Evolutionary conservation across 2,329 filamentous ascomycete genomes (phyloP).

Genomic region (Lasiodiplodia gonubiensis): DNA sequence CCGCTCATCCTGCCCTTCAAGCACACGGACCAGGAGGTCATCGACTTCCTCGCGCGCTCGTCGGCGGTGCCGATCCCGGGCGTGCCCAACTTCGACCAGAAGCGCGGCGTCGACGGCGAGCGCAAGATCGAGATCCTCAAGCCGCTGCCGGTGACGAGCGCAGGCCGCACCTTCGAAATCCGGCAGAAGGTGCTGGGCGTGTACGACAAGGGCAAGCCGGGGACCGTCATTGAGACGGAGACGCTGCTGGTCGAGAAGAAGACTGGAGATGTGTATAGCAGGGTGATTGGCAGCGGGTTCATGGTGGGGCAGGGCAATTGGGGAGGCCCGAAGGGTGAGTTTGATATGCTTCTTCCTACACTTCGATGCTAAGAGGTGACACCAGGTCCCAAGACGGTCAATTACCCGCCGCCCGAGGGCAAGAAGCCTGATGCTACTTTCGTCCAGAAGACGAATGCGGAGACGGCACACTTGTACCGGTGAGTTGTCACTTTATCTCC

Average conservation of each 20-base stretch:
- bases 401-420: conserved; percentile 76
- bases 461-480: conserved; percentile 62
- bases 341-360: neutral
- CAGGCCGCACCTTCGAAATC: conserved; percentile 72
- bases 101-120: conserved; percentile 81
- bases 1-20: conserved; percentile 86
- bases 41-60: conserved; percentile 81
- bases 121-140: conserved; percentile 79
- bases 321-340: conserved; percentile 83
- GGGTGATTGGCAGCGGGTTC: conserved; percentile 73
- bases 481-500: neutral
- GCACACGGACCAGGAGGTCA: conserved; percentile 71
- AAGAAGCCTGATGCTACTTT: conserved; percentile 73
- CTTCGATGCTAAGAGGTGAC: neutral
- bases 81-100: conserved; percentile 76
- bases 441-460: conserved; percentile 70
- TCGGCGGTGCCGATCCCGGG: conserved; percentile 73
- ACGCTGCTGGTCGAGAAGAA: conserved; percentile 73
- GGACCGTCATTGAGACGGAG: conserved; percentile 81
- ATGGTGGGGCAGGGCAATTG: conserved; percentile 82
- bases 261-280: conserved; percentile 72
- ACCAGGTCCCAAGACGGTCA: conserved; percentile 70
- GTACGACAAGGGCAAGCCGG: conserved; percentile 84
- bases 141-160: conserved; percentile 71
- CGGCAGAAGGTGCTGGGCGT: conserved; percentile 80